Conservation (phyloP, 2,329 filamentous ascomycete genomes). For the Colletotrichum simmondsii region DNA sequence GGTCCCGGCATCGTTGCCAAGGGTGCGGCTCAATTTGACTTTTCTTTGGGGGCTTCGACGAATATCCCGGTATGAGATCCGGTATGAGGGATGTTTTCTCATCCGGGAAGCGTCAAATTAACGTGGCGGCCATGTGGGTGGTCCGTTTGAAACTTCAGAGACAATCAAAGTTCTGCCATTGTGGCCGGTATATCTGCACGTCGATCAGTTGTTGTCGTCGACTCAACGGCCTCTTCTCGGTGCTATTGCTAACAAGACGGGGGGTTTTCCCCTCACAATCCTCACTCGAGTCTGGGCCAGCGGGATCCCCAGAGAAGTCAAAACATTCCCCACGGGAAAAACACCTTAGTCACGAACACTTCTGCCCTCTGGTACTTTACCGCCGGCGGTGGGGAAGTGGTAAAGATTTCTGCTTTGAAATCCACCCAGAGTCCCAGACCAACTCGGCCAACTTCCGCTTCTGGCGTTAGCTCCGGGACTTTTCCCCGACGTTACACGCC, state of each 20-base stretch:
- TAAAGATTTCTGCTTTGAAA: conserved; percentile 21
- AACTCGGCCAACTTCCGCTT: conserved; percentile 32
- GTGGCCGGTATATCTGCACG: neutral
- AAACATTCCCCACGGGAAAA: conserved; percentile 20
- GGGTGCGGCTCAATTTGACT: conserved; percentile 18
- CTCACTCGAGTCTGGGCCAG: conserved; percentile 8
- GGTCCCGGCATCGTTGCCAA: conserved; percentile 3
- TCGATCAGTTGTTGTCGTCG: neutral
- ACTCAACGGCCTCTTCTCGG: conserved; percentile 3
- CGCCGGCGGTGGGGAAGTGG: neutral
- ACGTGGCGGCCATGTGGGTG: conserved; percentile 25
- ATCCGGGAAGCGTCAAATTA: conserved; percentile 1
- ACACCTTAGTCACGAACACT: conserved; percentile 20
- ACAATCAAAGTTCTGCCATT: neutral
- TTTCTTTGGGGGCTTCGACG: neutral
- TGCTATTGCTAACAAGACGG: conserved; percentile 1
- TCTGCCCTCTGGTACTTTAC: neutral
- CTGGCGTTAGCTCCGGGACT: conserved; percentile 15
- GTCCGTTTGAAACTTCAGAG: too few species aligned
- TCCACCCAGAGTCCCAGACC: conserved; percentile 1
- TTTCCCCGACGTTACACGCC: conserved; percentile 10
- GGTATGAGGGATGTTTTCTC: neutral
- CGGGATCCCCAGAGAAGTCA: conserved; percentile 30
- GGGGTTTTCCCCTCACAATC: conserved; percentile 23
- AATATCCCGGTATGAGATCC: conserved; percentile 1